Base-by-base conservation (phyloP, 495 filamentous ascomycete genomes). In the Tuber umbilicatum region DNA sequence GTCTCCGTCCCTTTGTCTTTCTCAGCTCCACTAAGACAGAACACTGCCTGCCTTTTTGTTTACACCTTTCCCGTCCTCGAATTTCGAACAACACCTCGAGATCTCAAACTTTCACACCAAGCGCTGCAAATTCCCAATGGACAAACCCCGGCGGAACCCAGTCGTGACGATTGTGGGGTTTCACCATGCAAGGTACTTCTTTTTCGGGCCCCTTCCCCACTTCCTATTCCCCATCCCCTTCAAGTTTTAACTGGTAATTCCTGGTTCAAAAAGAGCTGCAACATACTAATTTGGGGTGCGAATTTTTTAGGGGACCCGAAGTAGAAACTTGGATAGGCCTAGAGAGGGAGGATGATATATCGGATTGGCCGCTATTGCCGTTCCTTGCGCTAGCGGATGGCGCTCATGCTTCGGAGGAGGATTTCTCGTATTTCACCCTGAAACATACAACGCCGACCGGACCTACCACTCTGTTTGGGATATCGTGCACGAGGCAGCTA, bases 331-430 rank as follows among this genome's bases (percentile, higher is more conserved):
- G 94, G 90, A 91, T 97, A 82, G 93, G 92, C 75, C 89, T 88
- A 41, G 87, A 91, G 45, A 91, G 94, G 77, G 93, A 90, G 67
- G 84, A 84, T 67, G 92, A 97, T 83, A 94, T 94, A 45, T 92
- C 93, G 5, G 94, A 97, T 82, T 99, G 95, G 95, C 87, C 89
- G 9, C 85, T 97, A 75, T 86, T 99, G 69, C 95, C 95, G 0
- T 99, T 98, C 84, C 97, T 98, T 92, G 95, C 94, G n/a, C 85
- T 99, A 76, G 93, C 92, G 43, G 95, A 99, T 83, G 95, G 95
- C 41, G 95, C 95, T 50, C 95, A 99, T 85, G 95, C 92, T 55
- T 88, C 92, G 14, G 90, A 89, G 38, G 95, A 99, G 83, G 95
- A 98, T 83, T 98, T 97, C 86, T 97, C 93, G 72, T 99, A 98